phyloP scores from a whole-genome alignment of 768 basidiomycete species.

The Boletus tomentosulus region DNA sequence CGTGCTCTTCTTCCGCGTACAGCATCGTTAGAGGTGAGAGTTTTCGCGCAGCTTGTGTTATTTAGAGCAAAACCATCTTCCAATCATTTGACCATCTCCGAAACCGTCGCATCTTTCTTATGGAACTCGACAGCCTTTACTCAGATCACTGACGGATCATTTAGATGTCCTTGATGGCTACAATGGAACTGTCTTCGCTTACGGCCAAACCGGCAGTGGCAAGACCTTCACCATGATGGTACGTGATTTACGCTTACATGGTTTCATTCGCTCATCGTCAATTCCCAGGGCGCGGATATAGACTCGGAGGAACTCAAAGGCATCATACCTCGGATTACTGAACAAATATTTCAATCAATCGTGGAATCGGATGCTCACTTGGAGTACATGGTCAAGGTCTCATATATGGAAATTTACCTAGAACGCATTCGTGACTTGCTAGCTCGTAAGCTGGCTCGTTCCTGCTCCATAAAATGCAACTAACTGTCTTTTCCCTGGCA shows the following conservation, averaged over 20 bases:
- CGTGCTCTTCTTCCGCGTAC: constrained; percentile 9
- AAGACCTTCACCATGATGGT: constrained; percentile 99
- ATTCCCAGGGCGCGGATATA: constrained; percentile 86
- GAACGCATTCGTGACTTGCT: constrained; percentile 94
- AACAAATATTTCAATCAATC: constrained; percentile 98
- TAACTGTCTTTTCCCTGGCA: constrained; percentile 23
- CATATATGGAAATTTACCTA: constrained; percentile 99
- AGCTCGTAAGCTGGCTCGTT: constrained; percentile 63
- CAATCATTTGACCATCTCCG: neutral
- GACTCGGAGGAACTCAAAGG: constrained; percentile 91
- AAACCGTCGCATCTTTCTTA: constrained; percentile 3
- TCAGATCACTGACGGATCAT: constrained; percentile 16
- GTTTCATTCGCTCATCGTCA: constrained; percentile 8
- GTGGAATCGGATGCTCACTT: constrained; percentile 91
- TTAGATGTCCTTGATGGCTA: constrained; percentile 97
- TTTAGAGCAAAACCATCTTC: neutral
- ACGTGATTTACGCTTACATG: constrained; percentile 14
- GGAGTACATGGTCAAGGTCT: constrained; percentile 98
- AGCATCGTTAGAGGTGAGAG: constrained; percentile 85
- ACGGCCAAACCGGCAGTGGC: constrained; percentile 95
- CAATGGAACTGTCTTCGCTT: constrained; percentile 97
- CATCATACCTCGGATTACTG: constrained; percentile 96
- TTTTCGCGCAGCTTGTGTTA: constrained; percentile 1
- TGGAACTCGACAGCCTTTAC: neutral
- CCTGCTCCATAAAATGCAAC: neutral